Conservation (phyloP, 2,329 filamentous ascomycete genomes). For the Diplodia scrobiculata region DNA sequence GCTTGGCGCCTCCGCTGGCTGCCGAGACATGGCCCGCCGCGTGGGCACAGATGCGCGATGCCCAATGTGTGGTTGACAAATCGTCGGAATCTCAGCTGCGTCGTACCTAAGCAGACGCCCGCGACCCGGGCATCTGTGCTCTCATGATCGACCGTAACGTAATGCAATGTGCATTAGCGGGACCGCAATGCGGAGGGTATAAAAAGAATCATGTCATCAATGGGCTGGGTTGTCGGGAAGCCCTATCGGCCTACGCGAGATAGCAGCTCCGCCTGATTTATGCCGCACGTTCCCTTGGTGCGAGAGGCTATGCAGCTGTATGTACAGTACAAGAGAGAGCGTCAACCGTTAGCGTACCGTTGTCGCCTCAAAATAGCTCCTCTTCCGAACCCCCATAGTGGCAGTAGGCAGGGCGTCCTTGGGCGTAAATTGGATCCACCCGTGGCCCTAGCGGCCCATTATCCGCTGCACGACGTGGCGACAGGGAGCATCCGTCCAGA, state of each 20-base stretch:
- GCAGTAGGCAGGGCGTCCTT: not conserved
- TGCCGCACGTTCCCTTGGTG: constrained; percentile 11
- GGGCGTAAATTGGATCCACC: not conserved
- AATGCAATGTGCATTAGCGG: constrained; percentile 23
- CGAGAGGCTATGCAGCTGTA: constrained; percentile 3
- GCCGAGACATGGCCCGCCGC: no score
- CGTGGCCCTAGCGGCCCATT: not conserved
- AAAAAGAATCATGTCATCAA: constrained; percentile 4
- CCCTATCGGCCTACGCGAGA: constrained; percentile 15
- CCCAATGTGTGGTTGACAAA: not conserved
- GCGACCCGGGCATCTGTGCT: constrained; percentile 3
- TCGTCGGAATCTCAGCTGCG: not conserved
- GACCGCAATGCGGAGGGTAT: constrained; percentile 7
- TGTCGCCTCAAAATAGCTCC: not conserved
- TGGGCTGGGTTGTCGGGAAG: not conserved
- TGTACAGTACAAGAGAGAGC: not conserved
- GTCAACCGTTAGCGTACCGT: not conserved
- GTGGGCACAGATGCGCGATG: not conserved
- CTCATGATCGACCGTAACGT: constrained; percentile 20
- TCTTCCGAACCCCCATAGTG: not conserved
- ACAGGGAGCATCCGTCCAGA: constrained; percentile 5
- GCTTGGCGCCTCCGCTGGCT: not conserved
- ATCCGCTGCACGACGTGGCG: not conserved
- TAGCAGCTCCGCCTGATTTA: constrained; percentile 10
- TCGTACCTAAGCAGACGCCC: not conserved